Evolutionary conservation across 257 asterid species (phyloP).

Genomic region (Jacaranda copaia): DNA sequence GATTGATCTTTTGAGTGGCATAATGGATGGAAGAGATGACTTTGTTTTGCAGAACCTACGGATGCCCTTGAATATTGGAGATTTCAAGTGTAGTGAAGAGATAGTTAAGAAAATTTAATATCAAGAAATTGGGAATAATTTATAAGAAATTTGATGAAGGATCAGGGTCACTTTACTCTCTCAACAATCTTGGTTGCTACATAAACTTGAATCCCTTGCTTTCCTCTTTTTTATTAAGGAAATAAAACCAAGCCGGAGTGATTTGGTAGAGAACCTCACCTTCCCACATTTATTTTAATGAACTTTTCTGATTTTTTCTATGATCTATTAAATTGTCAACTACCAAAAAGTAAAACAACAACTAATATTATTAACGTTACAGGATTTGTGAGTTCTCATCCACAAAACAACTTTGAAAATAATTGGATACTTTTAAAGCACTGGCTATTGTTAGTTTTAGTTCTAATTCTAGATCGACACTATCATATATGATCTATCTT

Average conservation of each 20-base stretch:
- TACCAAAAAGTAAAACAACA: too few species aligned
- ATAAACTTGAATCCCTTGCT: slow-evolving; percentile 7
- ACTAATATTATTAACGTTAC: too few species aligned
- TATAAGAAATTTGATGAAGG: not conserved
- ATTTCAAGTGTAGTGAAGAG: slow-evolving; percentile 2
- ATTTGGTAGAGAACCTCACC: not conserved
- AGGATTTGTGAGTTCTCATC: too few species aligned
- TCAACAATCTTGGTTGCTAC: slow-evolving; percentile 1
- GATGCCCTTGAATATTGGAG: not conserved
- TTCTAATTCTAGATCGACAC: too few species aligned
- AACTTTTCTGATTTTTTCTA: too few species aligned
- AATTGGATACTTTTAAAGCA: too few species aligned
- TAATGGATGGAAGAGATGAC: not conserved
- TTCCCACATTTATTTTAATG: not conserved
- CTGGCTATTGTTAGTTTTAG: too few species aligned
- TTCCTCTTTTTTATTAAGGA: not conserved
- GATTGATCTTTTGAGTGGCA: too few species aligned
- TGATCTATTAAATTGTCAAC: too few species aligned
- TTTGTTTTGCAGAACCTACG: slow-evolving; percentile 28
- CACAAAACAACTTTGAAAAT: too few species aligned
- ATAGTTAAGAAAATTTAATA: not conserved
- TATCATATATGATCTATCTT: too few species aligned
- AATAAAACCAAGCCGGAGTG: not conserved
- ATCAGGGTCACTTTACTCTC: not conserved
- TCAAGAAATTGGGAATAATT: not conserved